Evolutionary conservation across 2,329 filamentous ascomycete genomes (phyloP).

Genomic region (Trichoderma semiorbis): DNA sequence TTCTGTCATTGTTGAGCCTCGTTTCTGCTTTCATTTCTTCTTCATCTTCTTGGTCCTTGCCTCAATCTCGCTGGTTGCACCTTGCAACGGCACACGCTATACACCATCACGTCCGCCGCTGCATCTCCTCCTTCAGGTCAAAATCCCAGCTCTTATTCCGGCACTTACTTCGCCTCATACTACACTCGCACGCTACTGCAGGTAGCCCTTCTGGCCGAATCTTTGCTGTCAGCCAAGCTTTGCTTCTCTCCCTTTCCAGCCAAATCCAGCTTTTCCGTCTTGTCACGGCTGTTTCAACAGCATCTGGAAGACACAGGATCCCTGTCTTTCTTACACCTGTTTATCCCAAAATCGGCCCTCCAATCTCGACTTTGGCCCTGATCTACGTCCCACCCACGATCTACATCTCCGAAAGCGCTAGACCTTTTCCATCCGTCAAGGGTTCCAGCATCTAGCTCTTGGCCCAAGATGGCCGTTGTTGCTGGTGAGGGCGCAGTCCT

Average conservation of each 20-base stretch:
- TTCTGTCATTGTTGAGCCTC: not conserved
- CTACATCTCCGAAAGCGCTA: not conserved
- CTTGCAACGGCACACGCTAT: not conserved
- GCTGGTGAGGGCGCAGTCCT: constrained; percentile 29
- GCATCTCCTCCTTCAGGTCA: not conserved
- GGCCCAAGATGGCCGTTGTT: constrained; percentile 14
- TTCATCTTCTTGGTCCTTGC: not conserved
- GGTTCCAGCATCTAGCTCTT: not conserved
- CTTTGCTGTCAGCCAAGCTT: not conserved
- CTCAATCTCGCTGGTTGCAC: not conserved
- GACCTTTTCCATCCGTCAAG: not conserved
- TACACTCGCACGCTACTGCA: not conserved
- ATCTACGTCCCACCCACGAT: not conserved
- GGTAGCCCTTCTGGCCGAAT: not conserved
- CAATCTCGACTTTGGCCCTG: not conserved
- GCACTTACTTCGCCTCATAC: not conserved
- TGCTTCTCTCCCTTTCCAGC: not conserved
- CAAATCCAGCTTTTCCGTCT: not conserved
- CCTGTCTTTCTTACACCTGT: not conserved
- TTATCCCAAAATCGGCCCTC: not conserved
- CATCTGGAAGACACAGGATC: not conserved
- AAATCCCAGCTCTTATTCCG: not conserved
- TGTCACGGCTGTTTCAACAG: not conserved
- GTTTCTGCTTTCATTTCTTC: not conserved
- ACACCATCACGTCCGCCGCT: not conserved